Evolutionary conservation across 306 rosid genomes (phyloP).

Genomic region (Prosopis cineraria): DNA sequence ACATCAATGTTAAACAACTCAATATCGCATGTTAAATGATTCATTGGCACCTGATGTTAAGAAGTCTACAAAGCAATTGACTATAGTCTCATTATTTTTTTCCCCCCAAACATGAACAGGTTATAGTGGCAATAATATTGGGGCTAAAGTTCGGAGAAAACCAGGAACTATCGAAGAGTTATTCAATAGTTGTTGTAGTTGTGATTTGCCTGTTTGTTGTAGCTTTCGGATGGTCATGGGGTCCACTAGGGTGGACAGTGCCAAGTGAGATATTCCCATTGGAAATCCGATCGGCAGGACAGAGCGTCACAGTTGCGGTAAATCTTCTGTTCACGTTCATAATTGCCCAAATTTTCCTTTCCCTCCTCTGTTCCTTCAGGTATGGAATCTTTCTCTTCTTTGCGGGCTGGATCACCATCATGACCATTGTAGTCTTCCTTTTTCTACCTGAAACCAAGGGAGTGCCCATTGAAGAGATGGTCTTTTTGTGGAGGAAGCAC

Average conservation of each 20-base stretch:
- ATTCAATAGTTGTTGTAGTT: constrained; percentile 64
- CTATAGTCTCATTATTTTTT: not conserved
- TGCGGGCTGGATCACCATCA: constrained; percentile 44
- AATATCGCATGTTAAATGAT: not conserved
- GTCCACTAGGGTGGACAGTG: constrained; percentile 51
- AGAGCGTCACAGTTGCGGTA: constrained; percentile 51
- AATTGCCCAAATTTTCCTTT: constrained; percentile 47
- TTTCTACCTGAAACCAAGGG: constrained; percentile 55
- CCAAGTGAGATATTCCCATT: constrained; percentile 57
- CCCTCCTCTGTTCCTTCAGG: constrained; percentile 46
- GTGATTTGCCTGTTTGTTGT: constrained; percentile 81
- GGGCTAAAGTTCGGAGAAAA: constrained; percentile 67
- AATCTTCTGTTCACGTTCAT: constrained; percentile 50
- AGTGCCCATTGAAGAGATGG: constrained; percentile 54
- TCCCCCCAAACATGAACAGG: constrained; percentile 39
- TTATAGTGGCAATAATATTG: constrained; percentile 66
- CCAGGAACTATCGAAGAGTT: constrained; percentile 56
- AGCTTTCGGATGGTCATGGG: constrained; percentile 67
- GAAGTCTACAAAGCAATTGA: not conserved
- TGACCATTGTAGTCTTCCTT: constrained; percentile 43
- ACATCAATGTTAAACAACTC: not conserved
- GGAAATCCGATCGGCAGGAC: constrained; percentile 55
- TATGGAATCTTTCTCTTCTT: constrained; percentile 50
- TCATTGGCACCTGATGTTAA: not conserved
- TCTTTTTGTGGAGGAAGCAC: constrained; percentile 44